Base-by-base conservation (phyloP, 148 eudicot species). In the Camellia granthamiana region DNA sequence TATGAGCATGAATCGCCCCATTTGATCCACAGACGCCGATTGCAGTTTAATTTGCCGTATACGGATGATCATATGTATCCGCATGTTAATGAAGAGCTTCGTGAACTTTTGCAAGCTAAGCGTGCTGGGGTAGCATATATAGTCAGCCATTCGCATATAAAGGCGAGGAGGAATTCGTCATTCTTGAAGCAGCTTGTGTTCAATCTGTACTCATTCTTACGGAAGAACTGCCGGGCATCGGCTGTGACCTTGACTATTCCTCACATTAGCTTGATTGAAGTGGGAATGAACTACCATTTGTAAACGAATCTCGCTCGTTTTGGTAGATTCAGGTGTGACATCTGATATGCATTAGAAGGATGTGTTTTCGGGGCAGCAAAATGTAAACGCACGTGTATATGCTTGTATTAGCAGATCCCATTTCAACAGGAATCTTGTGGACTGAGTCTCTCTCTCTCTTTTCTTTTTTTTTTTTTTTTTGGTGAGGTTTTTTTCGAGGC, bases 71-170 rank as follows among this genome's bases (percentile, higher is more conserved):
- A 46, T 46, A 60, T 81, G 69, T 74, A 81, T 0, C 79, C 73
- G 42, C 87, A 78, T 71, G 81, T 85, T 18, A 77, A 78, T 72
- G 89, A 85, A 47, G 91, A 89, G 80, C 81, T 89, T 5, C 59
- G 67, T 8, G 88, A 87, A 19, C 80, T 89, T 14, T 74, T 86
- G 68, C 86, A 85, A 72, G 91, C 91, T 15, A 85, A 83, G 69
- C 85, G 83, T 65, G 86, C 89, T 7, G 89, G 91, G 13, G 85
- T 87, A 5, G 86, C 89, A 6, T 89, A 87, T 63, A 83, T 89
- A 49, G 82, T 89, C 6, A 88, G 89, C 5, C 83, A 89, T 64
- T 83, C 91, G 3, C 46, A 71, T 56, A 69, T 89, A 15, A 85
- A 78, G 81, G 91, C 89, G 1, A 84, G 84, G 62, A 81, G 79